Conservation (phyloP, 805 yeast species). For the Yarrowia osloensis region DNA sequence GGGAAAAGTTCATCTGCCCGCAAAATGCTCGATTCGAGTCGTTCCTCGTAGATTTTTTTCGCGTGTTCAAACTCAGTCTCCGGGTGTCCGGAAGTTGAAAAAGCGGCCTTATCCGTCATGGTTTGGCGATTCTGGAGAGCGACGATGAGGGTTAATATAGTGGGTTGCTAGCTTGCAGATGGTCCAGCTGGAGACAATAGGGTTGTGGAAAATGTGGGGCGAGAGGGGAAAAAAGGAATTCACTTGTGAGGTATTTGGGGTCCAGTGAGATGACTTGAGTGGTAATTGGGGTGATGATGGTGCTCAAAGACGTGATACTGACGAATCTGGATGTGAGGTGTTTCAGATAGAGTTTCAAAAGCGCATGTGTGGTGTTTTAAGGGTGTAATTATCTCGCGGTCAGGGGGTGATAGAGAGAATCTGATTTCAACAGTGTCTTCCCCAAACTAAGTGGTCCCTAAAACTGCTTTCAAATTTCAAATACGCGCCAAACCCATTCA, state of each 20-base stretch:
- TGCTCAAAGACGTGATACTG: background rate
- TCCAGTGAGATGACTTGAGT: background rate
- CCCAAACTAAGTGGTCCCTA: too few species aligned
- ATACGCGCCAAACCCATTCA: too few species aligned
- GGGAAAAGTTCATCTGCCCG: constrained; percentile 3
- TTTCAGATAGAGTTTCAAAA: background rate
- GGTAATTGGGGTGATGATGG: background rate
- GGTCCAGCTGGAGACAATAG: too few species aligned
- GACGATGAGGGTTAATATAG: background rate
- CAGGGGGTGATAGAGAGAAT: too few species aligned
- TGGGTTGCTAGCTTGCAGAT: background rate
- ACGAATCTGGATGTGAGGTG: too few species aligned
- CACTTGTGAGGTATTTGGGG: too few species aligned
- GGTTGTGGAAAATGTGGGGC: background rate
- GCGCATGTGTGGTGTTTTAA: background rate
- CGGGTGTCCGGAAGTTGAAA: background rate
- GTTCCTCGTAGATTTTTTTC: constrained; percentile 5
- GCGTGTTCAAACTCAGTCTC: constrained; percentile 5
- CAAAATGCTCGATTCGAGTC: background rate
- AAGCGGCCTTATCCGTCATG: background rate
- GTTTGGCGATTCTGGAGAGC: background rate
- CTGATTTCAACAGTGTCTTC: too few species aligned
- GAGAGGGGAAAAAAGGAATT: background rate
- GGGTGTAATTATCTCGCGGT: too few species aligned
- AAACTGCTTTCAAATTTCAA: too few species aligned